Conservation (phyloP, 2,329 filamentous ascomycete species). For the Xylariaceae sp. region DNA sequence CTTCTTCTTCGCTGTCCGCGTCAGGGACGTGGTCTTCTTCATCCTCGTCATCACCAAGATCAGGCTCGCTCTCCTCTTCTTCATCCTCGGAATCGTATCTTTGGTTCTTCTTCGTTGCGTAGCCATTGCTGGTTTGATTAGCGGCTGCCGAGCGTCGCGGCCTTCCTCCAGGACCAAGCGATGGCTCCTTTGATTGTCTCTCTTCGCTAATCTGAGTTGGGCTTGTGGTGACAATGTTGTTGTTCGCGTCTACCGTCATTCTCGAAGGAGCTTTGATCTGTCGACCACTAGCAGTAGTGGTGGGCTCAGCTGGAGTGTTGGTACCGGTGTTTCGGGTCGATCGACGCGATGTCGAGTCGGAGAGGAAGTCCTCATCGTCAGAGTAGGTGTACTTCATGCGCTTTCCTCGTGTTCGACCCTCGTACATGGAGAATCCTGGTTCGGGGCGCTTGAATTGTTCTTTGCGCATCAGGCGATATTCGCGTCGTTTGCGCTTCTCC, state of each 20-base stretch:
- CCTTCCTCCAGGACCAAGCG: slow-evolving; percentile 45
- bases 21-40: slow-evolving; percentile 66
- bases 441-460: slow-evolving; percentile 86
- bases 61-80: slow-evolving; percentile 68
- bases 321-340: slow-evolving; percentile 73
- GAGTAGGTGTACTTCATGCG: slow-evolving; percentile 95
- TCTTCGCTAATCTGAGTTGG: slow-evolving; percentile 29
- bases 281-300: slow-evolving; percentile 81
- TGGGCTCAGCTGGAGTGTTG: slow-evolving; percentile 68
- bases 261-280: slow-evolving; percentile 71
- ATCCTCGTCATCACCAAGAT: slow-evolving; percentile 64
- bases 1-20: slow-evolving; percentile 57
- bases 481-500: slow-evolving; percentile 91
- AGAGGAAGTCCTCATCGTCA: slow-evolving; percentile 73
- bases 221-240: slow-evolving; percentile 46
- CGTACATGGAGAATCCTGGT: slow-evolving; percentile 87
- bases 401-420: slow-evolving; percentile 93
- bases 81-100: slow-evolving; percentile 64
- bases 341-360: slow-evolving; percentile 63
- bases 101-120: slow-evolving; percentile 43
- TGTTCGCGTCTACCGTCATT: slow-evolving; percentile 58
- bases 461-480: slow-evolving; percentile 83
- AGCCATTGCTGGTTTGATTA: slow-evolving; percentile 50
- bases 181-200: slow-evolving; percentile 37
- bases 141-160: slow-evolving; percentile 51